A percentile compares a stretch with the other conserved stretches of the same genome.
Conservation (phyloP, 805 yeast species). For the Metschnikowia matae region DNA sequence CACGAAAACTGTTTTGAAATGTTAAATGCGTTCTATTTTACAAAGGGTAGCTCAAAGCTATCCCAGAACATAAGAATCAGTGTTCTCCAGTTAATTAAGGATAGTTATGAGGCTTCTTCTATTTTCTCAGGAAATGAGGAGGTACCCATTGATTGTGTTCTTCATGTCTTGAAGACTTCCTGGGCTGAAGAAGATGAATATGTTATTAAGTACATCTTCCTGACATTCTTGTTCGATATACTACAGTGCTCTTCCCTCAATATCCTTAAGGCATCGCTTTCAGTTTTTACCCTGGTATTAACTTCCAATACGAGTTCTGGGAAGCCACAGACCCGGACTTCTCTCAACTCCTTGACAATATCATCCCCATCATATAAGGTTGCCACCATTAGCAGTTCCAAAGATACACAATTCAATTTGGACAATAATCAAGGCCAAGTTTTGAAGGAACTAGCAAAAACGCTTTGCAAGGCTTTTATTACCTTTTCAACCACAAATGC, state of each 20-base stretch:
- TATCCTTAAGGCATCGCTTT: constrained; percentile 17
- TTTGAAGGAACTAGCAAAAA: constrained; percentile 20
- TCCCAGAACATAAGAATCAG: constrained; percentile 26
- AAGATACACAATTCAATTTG: constrained; percentile 13
- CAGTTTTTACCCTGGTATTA: constrained; percentile 12
- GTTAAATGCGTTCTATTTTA: constrained; percentile 41
- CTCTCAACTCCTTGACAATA: neutral
- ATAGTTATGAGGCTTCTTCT: constrained; percentile 33
- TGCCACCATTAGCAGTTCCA: constrained; percentile 5
- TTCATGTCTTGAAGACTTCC: constrained; percentile 29
- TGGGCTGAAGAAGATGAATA: constrained; percentile 27
- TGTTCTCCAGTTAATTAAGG: constrained; percentile 31
- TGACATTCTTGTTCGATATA: constrained; percentile 24
- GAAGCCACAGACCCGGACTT: neutral
- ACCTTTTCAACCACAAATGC: constrained; percentile 21
- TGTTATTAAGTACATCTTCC: constrained; percentile 28
- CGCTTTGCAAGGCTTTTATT: constrained; percentile 25
- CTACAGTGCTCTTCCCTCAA: constrained; percentile 15
- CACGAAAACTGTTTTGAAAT: constrained; percentile 41
- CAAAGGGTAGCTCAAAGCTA: constrained; percentile 8
- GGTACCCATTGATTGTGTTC: constrained; percentile 29
- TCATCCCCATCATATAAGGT: neutral
- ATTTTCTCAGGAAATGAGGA: constrained; percentile 26
- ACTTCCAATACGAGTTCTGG: neutral
- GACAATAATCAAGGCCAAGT: neutral